Evolutionary conservation across 1,284 basidiomycete species (phyloP).

Genomic region (Ceraceosorus bombacis): DNA sequence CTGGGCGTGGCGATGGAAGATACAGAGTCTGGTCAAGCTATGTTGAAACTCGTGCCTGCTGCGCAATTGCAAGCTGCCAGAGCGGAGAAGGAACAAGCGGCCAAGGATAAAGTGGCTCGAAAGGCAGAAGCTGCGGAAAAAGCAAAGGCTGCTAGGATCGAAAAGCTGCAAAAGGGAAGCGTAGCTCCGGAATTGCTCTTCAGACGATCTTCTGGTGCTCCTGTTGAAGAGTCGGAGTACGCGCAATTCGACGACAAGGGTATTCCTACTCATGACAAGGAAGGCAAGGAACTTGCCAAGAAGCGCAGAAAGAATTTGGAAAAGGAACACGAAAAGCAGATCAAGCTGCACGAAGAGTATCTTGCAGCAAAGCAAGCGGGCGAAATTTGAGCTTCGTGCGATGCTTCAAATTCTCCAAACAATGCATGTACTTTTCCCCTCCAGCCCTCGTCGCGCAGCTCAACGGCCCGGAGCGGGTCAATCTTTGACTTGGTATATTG

Average conservation of each 20-base stretch:
- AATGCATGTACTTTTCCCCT: too few relatives aligned
- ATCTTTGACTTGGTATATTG: too few relatives aligned
- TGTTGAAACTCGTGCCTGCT: constrained; percentile 85
- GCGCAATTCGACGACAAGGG: constrained; percentile 75
- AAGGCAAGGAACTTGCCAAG: constrained; percentile 80
- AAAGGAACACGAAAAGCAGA: constrained; percentile 70
- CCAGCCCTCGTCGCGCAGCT: too few relatives aligned
- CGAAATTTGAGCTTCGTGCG: background rate
- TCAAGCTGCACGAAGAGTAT: constrained; percentile 40
- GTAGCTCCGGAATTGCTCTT: constrained; percentile 71
- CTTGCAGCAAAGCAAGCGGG: background rate
- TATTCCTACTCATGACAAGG: constrained; percentile 70
- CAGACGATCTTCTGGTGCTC: constrained; percentile 47
- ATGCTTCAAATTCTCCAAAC: too few relatives aligned
- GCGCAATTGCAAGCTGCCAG: constrained; percentile 72
- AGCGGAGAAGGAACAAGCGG: constrained; percentile 76
- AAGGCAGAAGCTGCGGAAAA: constrained; percentile 68
- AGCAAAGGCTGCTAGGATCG: constrained; percentile 64
- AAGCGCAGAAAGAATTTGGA: constrained; percentile 67
- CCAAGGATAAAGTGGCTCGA: constrained; percentile 69
- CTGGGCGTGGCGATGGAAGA: constrained; percentile 94
- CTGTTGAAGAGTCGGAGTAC: constrained; percentile 51
- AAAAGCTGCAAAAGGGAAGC: constrained; percentile 76
- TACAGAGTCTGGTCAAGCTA: constrained; percentile 66
- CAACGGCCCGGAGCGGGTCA: too few relatives aligned